Conservation (phyloP, 768 basidiomycete species). For the Mycena amicta region DNA sequence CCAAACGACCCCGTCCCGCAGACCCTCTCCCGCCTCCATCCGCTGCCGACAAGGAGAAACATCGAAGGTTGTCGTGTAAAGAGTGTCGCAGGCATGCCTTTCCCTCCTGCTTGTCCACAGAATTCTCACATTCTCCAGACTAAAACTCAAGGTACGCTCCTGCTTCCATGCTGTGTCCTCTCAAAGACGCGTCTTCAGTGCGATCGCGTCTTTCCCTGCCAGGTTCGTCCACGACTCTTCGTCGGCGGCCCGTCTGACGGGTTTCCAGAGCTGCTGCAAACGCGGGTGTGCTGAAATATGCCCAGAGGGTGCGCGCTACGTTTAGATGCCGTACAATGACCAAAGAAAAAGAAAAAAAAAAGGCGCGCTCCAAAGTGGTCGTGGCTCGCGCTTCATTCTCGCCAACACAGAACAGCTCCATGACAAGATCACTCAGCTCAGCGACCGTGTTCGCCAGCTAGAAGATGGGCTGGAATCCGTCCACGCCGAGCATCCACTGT, state of each 20-base stretch:
- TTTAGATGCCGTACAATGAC: conserved; percentile 14
- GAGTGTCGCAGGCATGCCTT: conserved; percentile 50
- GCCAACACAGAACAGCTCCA: conserved; percentile 56
- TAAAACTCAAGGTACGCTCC: conserved; percentile 54
- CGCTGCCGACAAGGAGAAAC: conserved; percentile 43
- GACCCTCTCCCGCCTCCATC: conserved; percentile 21
- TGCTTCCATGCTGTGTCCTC: no score
- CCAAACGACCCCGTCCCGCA: conserved; percentile 35
- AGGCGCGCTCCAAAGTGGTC: conserved; percentile 22
- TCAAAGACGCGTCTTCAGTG: conserved; percentile 43
- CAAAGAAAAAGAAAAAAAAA: conserved; percentile 10
- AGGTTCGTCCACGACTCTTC: conserved; percentile 35
- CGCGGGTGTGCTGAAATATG: conserved; percentile 61
- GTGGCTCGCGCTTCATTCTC: conserved; percentile 56
- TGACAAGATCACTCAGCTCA: conserved; percentile 56
- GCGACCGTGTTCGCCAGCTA: conserved; percentile 64
- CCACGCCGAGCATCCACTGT: conserved; percentile 57
- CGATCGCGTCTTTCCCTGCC: conserved; percentile 67
- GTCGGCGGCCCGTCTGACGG: conserved; percentile 18
- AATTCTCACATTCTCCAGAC: conserved; percentile 28
- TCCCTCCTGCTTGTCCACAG: neutral
- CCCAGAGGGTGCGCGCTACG: conserved; percentile 42
- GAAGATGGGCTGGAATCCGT: conserved; percentile 58
- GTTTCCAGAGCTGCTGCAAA: conserved; percentile 58
- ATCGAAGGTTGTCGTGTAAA: conserved; percentile 50